phyloP scores from a whole-genome alignment of 257 asterid genomes.

The Nicotiana obtusifolia region DNA sequence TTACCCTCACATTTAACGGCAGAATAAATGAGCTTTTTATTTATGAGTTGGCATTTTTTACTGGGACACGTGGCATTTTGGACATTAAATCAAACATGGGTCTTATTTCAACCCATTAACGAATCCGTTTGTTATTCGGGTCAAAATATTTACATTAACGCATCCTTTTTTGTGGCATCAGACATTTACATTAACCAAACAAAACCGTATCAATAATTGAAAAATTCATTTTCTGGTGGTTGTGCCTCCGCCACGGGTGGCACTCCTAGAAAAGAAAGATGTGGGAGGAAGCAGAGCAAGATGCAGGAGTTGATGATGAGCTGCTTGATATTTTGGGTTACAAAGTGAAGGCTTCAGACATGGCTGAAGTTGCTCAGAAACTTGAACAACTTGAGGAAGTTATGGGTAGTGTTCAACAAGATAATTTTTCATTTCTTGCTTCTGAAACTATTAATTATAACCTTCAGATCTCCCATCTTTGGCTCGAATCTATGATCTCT shows the following conservation, averaged over 20 bases:
- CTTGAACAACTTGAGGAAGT: conserved; percentile 58
- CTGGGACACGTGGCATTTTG: no score
- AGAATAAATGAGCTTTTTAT: no score
- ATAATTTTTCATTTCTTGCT: conserved; percentile 44
- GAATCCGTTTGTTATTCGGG: no score
- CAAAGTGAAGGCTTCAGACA: conserved; percentile 50
- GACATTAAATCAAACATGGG: no score
- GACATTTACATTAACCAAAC: neutral
- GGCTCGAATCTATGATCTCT: conserved; percentile 76
- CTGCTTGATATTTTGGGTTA: conserved; percentile 64
- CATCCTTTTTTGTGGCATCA: no score
- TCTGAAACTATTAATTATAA: conserved; percentile 65
- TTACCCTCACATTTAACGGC: no score
- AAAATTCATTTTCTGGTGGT: neutral
- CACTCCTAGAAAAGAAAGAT: conserved; percentile 30
- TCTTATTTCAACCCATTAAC: no score
- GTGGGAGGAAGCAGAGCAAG: conserved; percentile 31
- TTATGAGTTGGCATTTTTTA: neutral
- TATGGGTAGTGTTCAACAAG: conserved; percentile 37
- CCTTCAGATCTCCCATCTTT: conserved; percentile 76
- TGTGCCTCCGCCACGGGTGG: conserved; percentile 12
- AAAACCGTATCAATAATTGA: no score
- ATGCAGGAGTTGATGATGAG: conserved; percentile 46
- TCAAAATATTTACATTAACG: no score
- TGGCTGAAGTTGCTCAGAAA: conserved; percentile 74